Base-by-base conservation (phyloP, 2,329 filamentous ascomycete genomes). In the Tolypocladium endophyticum region DNA sequence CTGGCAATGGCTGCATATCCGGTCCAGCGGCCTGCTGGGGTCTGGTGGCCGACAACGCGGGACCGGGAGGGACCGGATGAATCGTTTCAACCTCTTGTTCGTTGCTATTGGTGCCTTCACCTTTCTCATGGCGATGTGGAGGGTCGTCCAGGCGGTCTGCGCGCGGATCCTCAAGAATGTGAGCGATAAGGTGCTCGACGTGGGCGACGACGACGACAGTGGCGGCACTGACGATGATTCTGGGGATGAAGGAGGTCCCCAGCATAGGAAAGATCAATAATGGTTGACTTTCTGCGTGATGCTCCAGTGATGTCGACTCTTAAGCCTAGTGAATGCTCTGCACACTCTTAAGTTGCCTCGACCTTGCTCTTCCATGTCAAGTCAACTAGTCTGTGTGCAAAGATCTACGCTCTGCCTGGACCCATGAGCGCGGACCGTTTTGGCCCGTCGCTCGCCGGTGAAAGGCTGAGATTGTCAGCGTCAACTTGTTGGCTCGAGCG, bases 311-410 rank as follows among this genome's bases (percentile, higher is more conserved):
- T n/a, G n/a, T 41, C 18, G 56, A 56, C 36, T 25, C 45, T 50
- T 57, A 58, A 55, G 58, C 36, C 28, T 12, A 33, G 41, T 12
- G 52, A 56, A 52, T 18, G 33, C 18, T 73, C 73, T 89, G 91
- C 91, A 93, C 89, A 88, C 89, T 89, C 88, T 96, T 96, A 89
- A 96, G 92, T 94, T 96, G 90, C 84, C 90, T 92, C 83, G 83
- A 85, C 77, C 76, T 73, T 79, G 71, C 81, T 83, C 78, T 77
- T 82, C 88, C 83, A 83, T 93, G 87, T 86, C 84, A 85, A 92
- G 90, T 86, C 88, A 87, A 94, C 92, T 87, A 94, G 92, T 96
- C 92, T 89, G 85, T 87, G 88, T 95, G 92, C 92, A 90, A 81
- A 96, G 81, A 96, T 82, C 61, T 76, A 83, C 69, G 73, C 76